Evolutionary conservation across 2,329 filamentous ascomycete species (phyloP).

Genomic region (Rhinocladiella similis): DNA sequence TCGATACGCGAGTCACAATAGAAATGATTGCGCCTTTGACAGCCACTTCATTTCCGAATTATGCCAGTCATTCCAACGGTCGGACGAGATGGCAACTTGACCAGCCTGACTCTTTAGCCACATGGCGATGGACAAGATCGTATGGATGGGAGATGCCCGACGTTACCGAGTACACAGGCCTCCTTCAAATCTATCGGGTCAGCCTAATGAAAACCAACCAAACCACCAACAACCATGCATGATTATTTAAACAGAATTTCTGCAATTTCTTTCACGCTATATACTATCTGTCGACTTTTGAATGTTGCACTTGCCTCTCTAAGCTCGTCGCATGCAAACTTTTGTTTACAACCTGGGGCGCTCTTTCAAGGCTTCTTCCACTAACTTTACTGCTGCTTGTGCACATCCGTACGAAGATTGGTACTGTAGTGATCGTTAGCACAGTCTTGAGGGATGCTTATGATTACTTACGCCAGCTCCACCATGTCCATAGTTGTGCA

Average conservation of each 20-base stretch:
- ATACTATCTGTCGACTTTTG: no score
- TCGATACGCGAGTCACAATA: constrained; percentile 15
- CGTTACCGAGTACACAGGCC: background rate
- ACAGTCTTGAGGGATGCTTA: constrained; percentile 29
- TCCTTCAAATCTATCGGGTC: background rate
- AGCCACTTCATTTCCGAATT: background rate
- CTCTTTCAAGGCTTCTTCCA: constrained; percentile 52
- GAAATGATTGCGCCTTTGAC: background rate
- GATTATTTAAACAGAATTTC: background rate
- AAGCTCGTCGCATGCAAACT: no score
- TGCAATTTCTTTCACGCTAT: background rate
- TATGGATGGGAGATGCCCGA: background rate
- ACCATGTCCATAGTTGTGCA: constrained; percentile 60
- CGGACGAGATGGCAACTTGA: background rate
- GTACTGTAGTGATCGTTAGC: constrained; percentile 60
- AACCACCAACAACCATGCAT: background rate
- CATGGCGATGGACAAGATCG: background rate
- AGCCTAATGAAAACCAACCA: background rate
- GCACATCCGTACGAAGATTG: constrained; percentile 69
- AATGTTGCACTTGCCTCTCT: no score
- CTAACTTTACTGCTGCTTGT: constrained; percentile 64
- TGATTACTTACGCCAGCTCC: constrained; percentile 61
- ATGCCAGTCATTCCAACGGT: background rate
- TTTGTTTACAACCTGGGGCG: constrained; percentile 11
- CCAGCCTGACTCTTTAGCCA: background rate